Base-by-base conservation (phyloP, 169 alveolate genomes). In the Neospora caninum region DNA sequence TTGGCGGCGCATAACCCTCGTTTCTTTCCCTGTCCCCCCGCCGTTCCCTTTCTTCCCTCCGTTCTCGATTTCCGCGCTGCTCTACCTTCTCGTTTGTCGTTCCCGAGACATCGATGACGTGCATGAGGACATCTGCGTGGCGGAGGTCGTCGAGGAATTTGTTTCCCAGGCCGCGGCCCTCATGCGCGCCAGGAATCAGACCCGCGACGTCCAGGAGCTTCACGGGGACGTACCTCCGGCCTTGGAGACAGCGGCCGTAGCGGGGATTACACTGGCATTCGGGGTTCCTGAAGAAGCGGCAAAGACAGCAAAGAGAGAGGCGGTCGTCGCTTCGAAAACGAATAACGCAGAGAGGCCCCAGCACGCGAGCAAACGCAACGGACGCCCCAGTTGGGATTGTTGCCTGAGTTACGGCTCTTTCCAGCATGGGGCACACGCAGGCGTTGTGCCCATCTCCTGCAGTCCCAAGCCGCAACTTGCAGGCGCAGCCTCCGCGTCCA, bases 81-180 rank as follows among this genome's bases (percentile, higher is more conserved):
- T 34, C n/a, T 39, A 93, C 96, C 96, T 96, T 97, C 93, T 97
- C 98, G 86, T 97, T 97, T 9, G 98, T 97, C 18, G 95, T 95
- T 34, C 98, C 98, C 31, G 97, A 96, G 53, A 96, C 89, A 91
- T 96, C 97, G 43, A 96, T 92, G 43, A 96, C 91, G 82, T 96
- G 97, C 69, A 96, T 31, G 54, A 96, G 93, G 53, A 95, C 96
- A 91, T 96, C 95, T 0, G 97, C 97, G 41, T 91, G 95, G 42
- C 97, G 92, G 64, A 96, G 95, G 67, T 96, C 96, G 64, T 96
- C 97, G 0, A 96, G 54, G 78, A 96, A 96, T 86, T 96, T 96
- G 89, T 95, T 95, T 31, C 97, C 97, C 38, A 96, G 95, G 39
- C 97, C 97, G 41, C 94, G 58, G n/a, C 97, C 97, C 58, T 88